Base-by-base conservation (phyloP, 2,329 filamentous ascomycete species). In the Sarocladium kiliense region DNA sequence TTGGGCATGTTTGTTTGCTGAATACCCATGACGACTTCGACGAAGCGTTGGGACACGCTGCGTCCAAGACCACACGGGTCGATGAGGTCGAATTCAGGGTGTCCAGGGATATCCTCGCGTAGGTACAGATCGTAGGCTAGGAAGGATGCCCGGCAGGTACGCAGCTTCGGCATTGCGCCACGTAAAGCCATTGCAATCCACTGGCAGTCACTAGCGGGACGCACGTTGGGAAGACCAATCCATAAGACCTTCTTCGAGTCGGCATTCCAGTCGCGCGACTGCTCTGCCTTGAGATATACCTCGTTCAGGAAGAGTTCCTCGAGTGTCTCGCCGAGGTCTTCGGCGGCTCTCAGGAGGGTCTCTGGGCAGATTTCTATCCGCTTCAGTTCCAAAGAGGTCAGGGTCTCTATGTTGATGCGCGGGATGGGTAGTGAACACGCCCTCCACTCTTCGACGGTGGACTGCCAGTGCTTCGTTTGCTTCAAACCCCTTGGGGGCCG, bases 261-360 rank as follows among this genome's bases (percentile, higher is more conserved):
- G 16, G 65, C 58, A 54, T 72, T 70, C 56, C 63, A 65, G 36
- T 68, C 60, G 39, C 58, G 54, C n/a, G 65, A 64, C 56, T 74
- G 71, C 36, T 71, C 65, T 7, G 66, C 68, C 63, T 77, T 76
- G 44, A 78, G 68, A 56, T 73, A 76, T 12, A 78, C 71, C 50
- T 74, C 68, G 56, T 74, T 74, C 1, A 78, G 65, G 58, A 74
- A 76, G 27, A 78, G 69, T 62, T 78, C 75, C 53, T 68, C 64
- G 2, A 78, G 67, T 2, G 72, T 70, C 34, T 64, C 58, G 25
- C 68, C 67, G 47, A 77, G 69, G 47, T 66, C 68, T 27, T 67
- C 64, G 19, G 65, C 62, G 7, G 67, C 65, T 16, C 64, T 63
- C 11, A 68, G 27, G n/a, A 78, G 65, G 9, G 67, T 66, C 14